A percentile compares a stretch with the other conserved stretches of the same genome.
phyloP scores from a whole-genome alignment of 148 eudicot genomes.

The Arbutus unedo region DNA sequence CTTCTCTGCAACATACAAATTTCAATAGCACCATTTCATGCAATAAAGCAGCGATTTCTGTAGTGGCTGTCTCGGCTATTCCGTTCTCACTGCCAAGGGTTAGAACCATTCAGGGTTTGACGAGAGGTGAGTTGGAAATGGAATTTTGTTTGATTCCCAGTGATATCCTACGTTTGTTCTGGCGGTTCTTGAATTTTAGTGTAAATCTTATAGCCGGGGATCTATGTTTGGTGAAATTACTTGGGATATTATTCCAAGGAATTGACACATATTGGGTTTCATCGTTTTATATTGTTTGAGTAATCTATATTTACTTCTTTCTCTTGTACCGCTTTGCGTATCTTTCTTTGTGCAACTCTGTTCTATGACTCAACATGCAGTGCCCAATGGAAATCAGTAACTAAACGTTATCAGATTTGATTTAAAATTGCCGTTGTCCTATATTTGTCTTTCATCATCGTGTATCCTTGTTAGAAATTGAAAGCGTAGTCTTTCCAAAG shows the following conservation, averaged over 20 bases:
- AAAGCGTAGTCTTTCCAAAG: neutral
- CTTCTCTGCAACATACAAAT: neutral
- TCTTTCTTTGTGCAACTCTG: too few species aligned
- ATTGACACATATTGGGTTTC: neutral
- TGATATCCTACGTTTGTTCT: neutral
- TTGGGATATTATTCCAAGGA: neutral
- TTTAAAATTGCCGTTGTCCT: neutral
- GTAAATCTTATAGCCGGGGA: neutral
- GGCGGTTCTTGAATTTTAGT: neutral
- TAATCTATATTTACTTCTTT: neutral
- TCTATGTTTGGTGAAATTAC: neutral
- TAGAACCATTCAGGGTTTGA: constrained; percentile 3
- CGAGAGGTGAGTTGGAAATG: constrained; percentile 2
- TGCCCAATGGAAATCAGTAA: neutral
- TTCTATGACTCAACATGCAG: neutral
- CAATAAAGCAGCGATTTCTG: neutral
- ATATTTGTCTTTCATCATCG: neutral
- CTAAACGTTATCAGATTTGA: neutral
- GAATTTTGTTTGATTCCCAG: neutral
- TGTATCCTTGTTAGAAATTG: neutral
- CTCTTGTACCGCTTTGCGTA: too few species aligned
- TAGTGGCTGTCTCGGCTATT: constrained; percentile 13
- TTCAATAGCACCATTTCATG: neutral
- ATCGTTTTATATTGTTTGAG: neutral
- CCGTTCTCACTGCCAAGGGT: neutral